phyloP scores from a whole-genome alignment of 306 rosid genomes.

The Quillaja saponaria region DNA sequence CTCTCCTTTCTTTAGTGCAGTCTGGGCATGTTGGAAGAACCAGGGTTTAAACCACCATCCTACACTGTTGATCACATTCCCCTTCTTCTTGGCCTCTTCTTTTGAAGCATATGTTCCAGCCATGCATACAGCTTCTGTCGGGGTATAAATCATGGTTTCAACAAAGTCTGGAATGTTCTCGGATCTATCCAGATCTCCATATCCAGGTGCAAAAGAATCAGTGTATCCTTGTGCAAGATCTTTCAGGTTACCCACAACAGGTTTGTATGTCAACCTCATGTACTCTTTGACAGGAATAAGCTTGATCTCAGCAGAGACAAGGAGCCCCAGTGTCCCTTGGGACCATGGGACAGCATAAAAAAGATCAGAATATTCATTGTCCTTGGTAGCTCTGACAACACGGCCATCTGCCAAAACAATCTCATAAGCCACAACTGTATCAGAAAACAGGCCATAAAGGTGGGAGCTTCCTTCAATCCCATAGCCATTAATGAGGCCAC shows the following conservation, averaged over 20 bases:
- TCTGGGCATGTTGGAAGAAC: constrained; percentile 95
- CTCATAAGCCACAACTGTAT: constrained; percentile 90
- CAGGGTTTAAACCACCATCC: constrained; percentile 98
- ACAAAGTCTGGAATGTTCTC: constrained; percentile 94
- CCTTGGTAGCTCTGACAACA: constrained; percentile 90
- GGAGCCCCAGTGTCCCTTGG: constrained; percentile 94
- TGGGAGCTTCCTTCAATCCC: constrained; percentile 99
- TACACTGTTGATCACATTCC: constrained; percentile 73
- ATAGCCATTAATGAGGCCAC: constrained; percentile 96
- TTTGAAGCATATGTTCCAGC: constrained; percentile 81
- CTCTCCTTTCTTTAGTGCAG: constrained; percentile 78
- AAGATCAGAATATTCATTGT: constrained; percentile 87
- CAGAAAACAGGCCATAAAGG: constrained; percentile 84
- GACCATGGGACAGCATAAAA: constrained; percentile 91
- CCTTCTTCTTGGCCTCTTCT: constrained; percentile 94
- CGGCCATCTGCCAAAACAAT: constrained; percentile 84
- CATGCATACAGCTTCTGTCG: constrained; percentile 84
- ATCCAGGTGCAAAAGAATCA: constrained; percentile 90
- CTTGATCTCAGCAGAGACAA: constrained; percentile 91
- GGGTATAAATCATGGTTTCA: constrained; percentile 79
- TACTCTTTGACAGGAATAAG: constrained; percentile 85
- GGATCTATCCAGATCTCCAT: constrained; percentile 80
- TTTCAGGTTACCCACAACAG: constrained; percentile 73
- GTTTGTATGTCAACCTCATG: constrained; percentile 82
- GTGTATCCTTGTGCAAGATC: constrained; percentile 75